Percentiles rank a stretch among this genome's conserved stretches.
Conservation (phyloP, 805 yeast genomes). For the Candida oleophila region DNA sequence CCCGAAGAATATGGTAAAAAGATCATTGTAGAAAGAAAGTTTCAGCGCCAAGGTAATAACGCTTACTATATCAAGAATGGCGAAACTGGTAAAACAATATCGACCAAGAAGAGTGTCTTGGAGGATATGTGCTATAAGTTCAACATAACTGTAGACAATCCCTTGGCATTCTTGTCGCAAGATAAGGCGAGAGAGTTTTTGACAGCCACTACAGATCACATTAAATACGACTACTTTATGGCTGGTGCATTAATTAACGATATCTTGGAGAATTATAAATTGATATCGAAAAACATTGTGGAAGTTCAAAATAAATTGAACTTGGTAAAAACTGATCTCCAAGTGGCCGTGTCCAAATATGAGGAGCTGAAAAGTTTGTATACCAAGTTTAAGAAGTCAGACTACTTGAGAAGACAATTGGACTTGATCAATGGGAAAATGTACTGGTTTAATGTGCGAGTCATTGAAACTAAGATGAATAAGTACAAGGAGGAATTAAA, state of each 20-base stretch:
- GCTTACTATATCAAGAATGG: constrained; percentile 53
- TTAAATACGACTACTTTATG: constrained; percentile 76
- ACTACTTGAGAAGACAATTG: constrained; percentile 30
- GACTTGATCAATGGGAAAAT: constrained; percentile 39
- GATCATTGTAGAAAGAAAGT: constrained; percentile 68
- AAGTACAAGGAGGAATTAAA: constrained; percentile 9
- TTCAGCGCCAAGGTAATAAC: constrained; percentile 52
- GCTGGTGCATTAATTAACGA: constrained; percentile 74
- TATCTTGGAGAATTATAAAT: constrained; percentile 52
- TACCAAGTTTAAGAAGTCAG: constrained; percentile 34
- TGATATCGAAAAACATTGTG: constrained; percentile 26
- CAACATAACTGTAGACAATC: constrained; percentile 81
- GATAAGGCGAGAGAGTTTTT: constrained; percentile 91
- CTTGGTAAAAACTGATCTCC: constrained; percentile 23
- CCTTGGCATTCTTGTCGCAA: constrained; percentile 89
- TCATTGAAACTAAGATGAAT: constrained; percentile 24
- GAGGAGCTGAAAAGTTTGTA: constrained; percentile 28
- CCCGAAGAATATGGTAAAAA: constrained; percentile 65
- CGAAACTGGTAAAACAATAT: constrained; percentile 49
- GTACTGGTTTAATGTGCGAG: constrained; percentile 40
- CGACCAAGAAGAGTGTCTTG: constrained; percentile 62
- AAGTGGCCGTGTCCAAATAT: constrained; percentile 25
- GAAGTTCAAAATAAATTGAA: constrained; percentile 26
- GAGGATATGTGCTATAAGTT: constrained; percentile 68
- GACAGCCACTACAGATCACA: constrained; percentile 69